Evolutionary conservation across 2,329 filamentous ascomycete species (phyloP), one percentile per base, ranked within the genome.

Genomic region (Monosporascus cannonballus): DNA sequence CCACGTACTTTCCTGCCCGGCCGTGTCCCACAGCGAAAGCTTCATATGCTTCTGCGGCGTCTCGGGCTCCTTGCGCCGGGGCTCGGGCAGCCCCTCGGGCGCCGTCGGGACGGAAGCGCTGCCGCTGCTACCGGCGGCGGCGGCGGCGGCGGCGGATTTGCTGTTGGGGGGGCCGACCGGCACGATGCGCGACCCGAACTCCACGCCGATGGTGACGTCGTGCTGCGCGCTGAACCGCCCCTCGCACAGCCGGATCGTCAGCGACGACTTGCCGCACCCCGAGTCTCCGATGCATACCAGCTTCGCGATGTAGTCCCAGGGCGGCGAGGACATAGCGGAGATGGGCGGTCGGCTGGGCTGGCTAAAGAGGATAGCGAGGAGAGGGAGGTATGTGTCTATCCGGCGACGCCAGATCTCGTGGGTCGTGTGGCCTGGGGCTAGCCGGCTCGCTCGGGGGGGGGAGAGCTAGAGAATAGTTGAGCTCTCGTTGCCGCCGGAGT

Each of bases 261-360:
- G 83, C 72, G 90, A 84, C 57, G 90, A 96, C 78, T 99, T 99
- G 67, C 94, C 94, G 68, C 90, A 96, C 69, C 92, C 94, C 46
- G 89, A 94, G 76, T 97, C 94, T 71, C 94, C 94, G 66, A 99
- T 91, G 76, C 90, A 96, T 68, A 97, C 93, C 64, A 99, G 89
- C 75, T 99, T 99, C 71, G 93, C 92, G 69, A 97, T 99, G 77
- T 95, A 97, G 76, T 97, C 91, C 93, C 93, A 97, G 72, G 90
- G 87, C 66, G 85, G 81, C 58, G 77, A 70, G 67, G 79, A 79
- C 80, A 84, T 84, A 68, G 62, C 59, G 55, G 49, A 41, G 37
- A 27, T 27, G 54, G 53, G 36, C 37, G 20, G 47, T 54, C 41
- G 22, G 50, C 48, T 48, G n/a, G 41, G 41, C 14, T 44, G n/a